Percentiles rank a stretch among this genome's conserved stretches.
Evolutionary conservation across 75 land plant genomes (phyloP).

Genomic region (Adiantum capillusveneris): DNA sequence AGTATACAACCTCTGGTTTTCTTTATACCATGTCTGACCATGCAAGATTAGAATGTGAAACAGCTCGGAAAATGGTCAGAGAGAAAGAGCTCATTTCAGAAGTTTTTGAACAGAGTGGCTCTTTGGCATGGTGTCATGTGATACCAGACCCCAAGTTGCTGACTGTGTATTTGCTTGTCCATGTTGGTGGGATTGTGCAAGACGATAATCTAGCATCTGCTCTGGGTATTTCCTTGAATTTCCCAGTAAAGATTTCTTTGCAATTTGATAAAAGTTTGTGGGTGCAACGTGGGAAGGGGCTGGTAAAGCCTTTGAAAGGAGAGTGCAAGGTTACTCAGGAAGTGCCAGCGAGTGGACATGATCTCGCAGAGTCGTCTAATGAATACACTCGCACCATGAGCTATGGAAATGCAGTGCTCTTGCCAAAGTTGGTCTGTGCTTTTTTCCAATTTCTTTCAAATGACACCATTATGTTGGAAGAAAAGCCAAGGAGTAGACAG

Average conservation of each 20-base stretch:
- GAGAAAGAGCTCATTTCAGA: no score
- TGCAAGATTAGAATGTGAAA: no score
- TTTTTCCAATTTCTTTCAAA: slow-evolving; percentile 4
- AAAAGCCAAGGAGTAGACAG: neutral
- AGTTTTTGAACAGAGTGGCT: neutral
- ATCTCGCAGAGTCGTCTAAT: no score
- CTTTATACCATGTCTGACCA: no score
- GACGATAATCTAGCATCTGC: slow-evolving; percentile 14
- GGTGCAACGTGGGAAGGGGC: neutral
- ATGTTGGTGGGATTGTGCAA: slow-evolving; percentile 14
- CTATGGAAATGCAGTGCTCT: slow-evolving; percentile 16
- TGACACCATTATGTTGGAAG: neutral
- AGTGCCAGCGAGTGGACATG: no score
- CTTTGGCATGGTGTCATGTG: slow-evolving; percentile 19
- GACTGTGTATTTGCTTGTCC: slow-evolving; percentile 11
- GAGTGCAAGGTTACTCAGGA: neutral
- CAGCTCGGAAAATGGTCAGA: no score
- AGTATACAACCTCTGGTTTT: no score
- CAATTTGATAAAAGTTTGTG: neutral
- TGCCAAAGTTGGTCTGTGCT: slow-evolving; percentile 7
- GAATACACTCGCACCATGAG: neutral
- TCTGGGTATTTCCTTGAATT: slow-evolving; percentile 11
- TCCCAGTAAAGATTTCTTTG: neutral
- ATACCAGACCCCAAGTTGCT: slow-evolving; percentile 3
- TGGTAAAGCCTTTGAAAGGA: neutral